phyloP scores from a whole-genome alignment of 2,329 filamentous ascomycete genomes.

The Calonectria pseudoreteaudii region DNA sequence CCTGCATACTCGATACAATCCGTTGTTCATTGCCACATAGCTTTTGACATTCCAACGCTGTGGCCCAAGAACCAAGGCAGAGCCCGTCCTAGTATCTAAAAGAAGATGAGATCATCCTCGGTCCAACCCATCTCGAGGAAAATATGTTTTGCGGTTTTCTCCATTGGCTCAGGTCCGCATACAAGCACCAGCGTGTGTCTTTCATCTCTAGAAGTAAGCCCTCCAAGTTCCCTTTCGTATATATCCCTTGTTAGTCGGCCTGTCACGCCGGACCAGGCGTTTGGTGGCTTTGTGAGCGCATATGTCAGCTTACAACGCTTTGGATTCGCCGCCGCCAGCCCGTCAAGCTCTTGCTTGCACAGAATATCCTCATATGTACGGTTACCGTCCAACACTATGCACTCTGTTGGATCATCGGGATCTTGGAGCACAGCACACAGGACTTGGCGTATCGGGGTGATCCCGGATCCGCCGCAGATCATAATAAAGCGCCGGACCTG shows the following conservation, averaged over 20 bases:
- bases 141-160: constrained; percentile 71
- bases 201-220: constrained; percentile 48
- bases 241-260: constrained; percentile 76
- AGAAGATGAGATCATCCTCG: constrained; percentile 44
- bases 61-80: not conserved
- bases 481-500: constrained; percentile 79
- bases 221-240: constrained; percentile 68
- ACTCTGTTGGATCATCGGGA: constrained; percentile 71
- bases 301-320: constrained; percentile 75
- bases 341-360: constrained; percentile 78
- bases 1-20: not conserved
- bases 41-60: not conserved
- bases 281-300: constrained; percentile 73
- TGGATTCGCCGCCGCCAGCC: constrained; percentile 63
- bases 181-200: constrained; percentile 75
- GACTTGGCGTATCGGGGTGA: constrained; percentile 92
- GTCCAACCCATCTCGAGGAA: constrained; percentile 72
- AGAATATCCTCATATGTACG: constrained; percentile 84
- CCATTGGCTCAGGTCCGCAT: constrained; percentile 82
- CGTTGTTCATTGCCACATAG: not conserved
- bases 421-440: constrained; percentile 74
- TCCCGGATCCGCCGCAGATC: constrained; percentile 89
- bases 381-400: constrained; percentile 84
- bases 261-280: constrained; percentile 74
- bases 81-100: constrained; percentile 24